Evolutionary conservation across 257 asterid genomes (phyloP), one percentile per base, ranked within the genome.

Genomic region (Penstemon davidsonii): DNA sequence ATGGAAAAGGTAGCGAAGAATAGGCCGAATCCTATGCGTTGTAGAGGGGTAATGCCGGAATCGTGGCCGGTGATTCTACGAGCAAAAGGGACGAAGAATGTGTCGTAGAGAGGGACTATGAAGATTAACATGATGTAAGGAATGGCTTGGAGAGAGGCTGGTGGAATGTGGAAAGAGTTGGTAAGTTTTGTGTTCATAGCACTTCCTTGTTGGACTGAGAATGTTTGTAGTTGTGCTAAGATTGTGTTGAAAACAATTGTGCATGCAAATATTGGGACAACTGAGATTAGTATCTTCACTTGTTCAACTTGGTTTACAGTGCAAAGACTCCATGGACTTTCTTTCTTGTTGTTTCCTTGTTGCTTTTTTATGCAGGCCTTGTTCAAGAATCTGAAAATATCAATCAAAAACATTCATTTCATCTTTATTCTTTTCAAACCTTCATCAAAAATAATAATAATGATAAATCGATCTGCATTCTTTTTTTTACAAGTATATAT

Each of bases 91-190:
- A 90, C 95, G 72, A 92, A 73, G 73, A 81, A 77, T 0, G 83
- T 46, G 81, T 88, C 96, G 70, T 93, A 93, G 52, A 88, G 77
- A 4, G 99, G 99, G 80, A 93, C 95, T 4, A 90, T 63, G 77
- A 90, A 69, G 68, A 88, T 77, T 4, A 93, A 84, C 81, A 90
- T 81, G 41, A 88, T 50, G 90, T 93, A 93, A 18, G 99, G 99
- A 72, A 93, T 88, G 66, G 99, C 84, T 66, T 93, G 99, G 66
- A 93, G 96, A 2, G 99, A 90, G 38, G 99, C 99, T 0, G 99
- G 97, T 0, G 99, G 99, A 56, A 93, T 84, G 69, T 83, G 85
- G 90, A 92, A 90, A 60, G 74, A 71, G 6, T 66, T 18, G 1
- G 84, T 78, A 13, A 92, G 71, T n/a, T 75, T 75, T 2, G 97